phyloP scores from a whole-genome alignment of 768 basidiomycete species.

The Termitomyces sp. region DNA sequence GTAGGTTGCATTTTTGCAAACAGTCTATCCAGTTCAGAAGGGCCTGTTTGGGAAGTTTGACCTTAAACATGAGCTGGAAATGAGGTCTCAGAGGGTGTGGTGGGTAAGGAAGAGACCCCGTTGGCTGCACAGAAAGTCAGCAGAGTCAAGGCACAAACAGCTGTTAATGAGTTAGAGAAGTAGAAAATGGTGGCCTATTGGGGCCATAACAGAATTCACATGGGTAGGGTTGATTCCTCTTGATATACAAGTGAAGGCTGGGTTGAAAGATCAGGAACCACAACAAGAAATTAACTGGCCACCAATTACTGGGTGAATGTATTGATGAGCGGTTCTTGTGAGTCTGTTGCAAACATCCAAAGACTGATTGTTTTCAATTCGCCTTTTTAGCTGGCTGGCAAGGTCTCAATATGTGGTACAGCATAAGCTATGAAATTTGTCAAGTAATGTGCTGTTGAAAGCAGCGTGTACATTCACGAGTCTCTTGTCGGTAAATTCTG shows the following conservation, averaged over 20 bases:
- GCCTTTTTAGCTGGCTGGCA: constrained; percentile 49
- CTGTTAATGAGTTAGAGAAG: constrained; percentile 19
- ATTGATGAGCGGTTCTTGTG: constrained; percentile 66
- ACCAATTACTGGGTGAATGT: constrained; percentile 11
- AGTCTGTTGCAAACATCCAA: constrained; percentile 70
- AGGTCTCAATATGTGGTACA: constrained; percentile 38
- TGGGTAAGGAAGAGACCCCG: not conserved
- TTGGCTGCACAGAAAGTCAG: constrained; percentile 5
- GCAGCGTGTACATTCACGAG: constrained; percentile 31
- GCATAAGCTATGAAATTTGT: constrained; percentile 50
- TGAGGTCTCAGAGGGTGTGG: not conserved
- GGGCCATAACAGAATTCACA: constrained; percentile 68
- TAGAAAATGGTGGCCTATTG: constrained; percentile 58
- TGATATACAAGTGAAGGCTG: constrained; percentile 62
- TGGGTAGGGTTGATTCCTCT: constrained; percentile 64
- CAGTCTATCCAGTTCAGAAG: constrained; percentile 43
- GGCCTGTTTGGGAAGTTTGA: constrained; percentile 18
- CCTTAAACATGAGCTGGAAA: constrained; percentile 3
- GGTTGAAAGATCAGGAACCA: constrained; percentile 3
- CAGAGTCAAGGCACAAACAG: not conserved
- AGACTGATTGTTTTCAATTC: constrained; percentile 56
- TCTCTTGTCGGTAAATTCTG: constrained; percentile 55
- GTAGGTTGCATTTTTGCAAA: constrained; percentile 37
- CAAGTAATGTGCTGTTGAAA: constrained; percentile 24
- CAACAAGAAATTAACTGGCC: not conserved